Evolutionary conservation across 169 alveolate species (phyloP).

Genomic region (Babesia divergens): DNA sequence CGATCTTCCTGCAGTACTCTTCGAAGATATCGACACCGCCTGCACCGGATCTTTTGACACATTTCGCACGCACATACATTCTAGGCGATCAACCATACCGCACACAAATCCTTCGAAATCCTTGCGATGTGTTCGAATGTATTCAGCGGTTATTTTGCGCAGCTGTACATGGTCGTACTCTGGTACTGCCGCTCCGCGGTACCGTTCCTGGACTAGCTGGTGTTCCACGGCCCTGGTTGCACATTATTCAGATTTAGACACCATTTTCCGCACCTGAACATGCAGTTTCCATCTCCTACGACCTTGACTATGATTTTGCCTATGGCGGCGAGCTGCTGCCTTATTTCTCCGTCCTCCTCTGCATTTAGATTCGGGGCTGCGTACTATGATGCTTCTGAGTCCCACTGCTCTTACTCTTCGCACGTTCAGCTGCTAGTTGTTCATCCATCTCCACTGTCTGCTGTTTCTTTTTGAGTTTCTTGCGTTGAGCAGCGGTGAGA

Average conservation of each 20-base stretch:
- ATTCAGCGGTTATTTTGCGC: slow-evolving; percentile 15
- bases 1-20: slow-evolving; percentile 40
- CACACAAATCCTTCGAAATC: slow-evolving; percentile 27
- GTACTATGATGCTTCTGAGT: not conserved
- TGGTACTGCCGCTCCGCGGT: not conserved
- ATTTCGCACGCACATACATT: not conserved
- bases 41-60: not conserved
- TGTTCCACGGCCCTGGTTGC: slow-evolving; percentile 48
- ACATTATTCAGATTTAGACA: no score
- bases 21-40: slow-evolving; percentile 6
- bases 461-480: slow-evolving; percentile 58
- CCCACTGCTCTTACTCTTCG: not conserved
- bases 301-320: slow-evolving; percentile 18
- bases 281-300: slow-evolving; percentile 63
- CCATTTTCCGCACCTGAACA: slow-evolving; percentile 29
- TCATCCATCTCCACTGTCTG: slow-evolving; percentile 17
- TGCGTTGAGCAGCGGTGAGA: slow-evolving; percentile 47
- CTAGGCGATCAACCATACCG: not conserved
- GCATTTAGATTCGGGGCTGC: slow-evolving; percentile 18
- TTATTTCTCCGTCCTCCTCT: slow-evolving; percentile 19
- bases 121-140: slow-evolving; percentile 19
- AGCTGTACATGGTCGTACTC: slow-evolving; percentile 19
- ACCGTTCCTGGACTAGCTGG: slow-evolving; percentile 16
- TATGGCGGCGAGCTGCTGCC: not conserved
- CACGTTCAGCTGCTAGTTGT: slow-evolving; percentile 12